phyloP scores from a whole-genome alignment of 2,329 filamentous ascomycete species.

The Zasmidium cellare region DNA sequence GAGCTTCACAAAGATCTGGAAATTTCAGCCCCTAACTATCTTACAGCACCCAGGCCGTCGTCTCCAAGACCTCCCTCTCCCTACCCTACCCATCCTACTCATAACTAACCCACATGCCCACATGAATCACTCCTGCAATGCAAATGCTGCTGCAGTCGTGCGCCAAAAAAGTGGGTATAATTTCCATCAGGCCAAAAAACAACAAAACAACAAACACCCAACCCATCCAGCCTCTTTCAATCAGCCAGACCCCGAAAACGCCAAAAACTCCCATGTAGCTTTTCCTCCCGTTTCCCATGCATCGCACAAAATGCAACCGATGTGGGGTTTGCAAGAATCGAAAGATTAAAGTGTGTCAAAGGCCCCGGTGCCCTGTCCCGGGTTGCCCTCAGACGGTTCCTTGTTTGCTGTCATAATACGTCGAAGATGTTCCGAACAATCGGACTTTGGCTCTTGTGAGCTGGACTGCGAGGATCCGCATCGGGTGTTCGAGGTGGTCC shows the following conservation, averaged over 20 bases:
- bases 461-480: conserved; percentile 69
- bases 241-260: neutral
- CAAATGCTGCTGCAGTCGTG: too few species aligned
- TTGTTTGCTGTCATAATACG: conserved; percentile 53
- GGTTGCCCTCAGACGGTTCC: neutral
- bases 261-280: neutral
- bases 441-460: conserved; percentile 70
- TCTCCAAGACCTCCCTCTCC: too few species aligned
- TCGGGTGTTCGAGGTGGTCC: conserved; percentile 50
- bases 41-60: too few species aligned
- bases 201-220: too few species aligned
- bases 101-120: neutral
- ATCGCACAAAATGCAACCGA: neutral
- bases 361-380: neutral
- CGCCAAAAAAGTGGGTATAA: neutral
- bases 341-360: too few species aligned
- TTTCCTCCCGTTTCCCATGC: neutral
- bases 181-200: too few species aligned
- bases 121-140: neutral
- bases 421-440: conserved; percentile 79
- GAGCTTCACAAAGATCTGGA: too few species aligned
- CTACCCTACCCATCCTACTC: too few species aligned
- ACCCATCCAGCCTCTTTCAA: neutral
- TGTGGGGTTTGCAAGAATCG: neutral
- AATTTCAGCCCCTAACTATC: too few species aligned